These are phyloP conservation scores for Aspergillus unguis DNA, from an alignment of 2,329 filamentous ascomycete species.

Conservation along the genomic window DNA sequence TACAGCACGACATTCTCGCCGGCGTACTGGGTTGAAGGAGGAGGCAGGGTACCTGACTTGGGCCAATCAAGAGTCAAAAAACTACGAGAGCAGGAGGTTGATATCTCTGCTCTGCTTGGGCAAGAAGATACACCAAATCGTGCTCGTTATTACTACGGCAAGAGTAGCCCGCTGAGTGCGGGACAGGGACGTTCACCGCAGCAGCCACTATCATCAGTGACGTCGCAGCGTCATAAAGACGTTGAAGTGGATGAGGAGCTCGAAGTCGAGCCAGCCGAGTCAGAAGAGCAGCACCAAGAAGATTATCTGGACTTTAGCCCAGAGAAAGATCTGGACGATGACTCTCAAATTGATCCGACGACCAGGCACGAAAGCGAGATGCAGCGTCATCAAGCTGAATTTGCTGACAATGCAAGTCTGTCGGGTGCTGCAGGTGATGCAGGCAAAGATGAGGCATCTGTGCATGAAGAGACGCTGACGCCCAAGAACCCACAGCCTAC, in stretches of 20 bases:
- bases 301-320: slow-evolving; percentile 18
- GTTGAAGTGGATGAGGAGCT: slow-evolving; percentile 6
- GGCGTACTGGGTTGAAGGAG: slow-evolving; percentile 28
- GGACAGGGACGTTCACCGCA: neutral
- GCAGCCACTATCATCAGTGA: slow-evolving; percentile 6
- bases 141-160: slow-evolving; percentile 31
- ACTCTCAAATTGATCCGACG: slow-evolving; percentile 24
- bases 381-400: slow-evolving; percentile 10
- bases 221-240: slow-evolving; percentile 10
- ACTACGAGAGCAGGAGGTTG: slow-evolving; percentile 35
- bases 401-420: slow-evolving; percentile 11
- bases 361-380: slow-evolving; percentile 20
- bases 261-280: neutral
- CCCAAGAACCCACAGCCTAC: slow-evolving; percentile 19
- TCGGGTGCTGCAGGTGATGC: slow-evolving; percentile 12
- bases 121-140: slow-evolving; percentile 36
- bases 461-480: slow-evolving; percentile 20
- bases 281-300: slow-evolving; percentile 1
- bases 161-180: neutral
- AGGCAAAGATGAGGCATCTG: slow-evolving; percentile 11
- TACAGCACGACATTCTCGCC: slow-evolving; percentile 27
- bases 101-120: slow-evolving; percentile 32
- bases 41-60: slow-evolving; percentile 26
- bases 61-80: slow-evolving; percentile 33
- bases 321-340: slow-evolving; percentile 21